Evolutionary conservation across 306 rosid species (phyloP).

Genomic region (Carpinus fangiana): DNA sequence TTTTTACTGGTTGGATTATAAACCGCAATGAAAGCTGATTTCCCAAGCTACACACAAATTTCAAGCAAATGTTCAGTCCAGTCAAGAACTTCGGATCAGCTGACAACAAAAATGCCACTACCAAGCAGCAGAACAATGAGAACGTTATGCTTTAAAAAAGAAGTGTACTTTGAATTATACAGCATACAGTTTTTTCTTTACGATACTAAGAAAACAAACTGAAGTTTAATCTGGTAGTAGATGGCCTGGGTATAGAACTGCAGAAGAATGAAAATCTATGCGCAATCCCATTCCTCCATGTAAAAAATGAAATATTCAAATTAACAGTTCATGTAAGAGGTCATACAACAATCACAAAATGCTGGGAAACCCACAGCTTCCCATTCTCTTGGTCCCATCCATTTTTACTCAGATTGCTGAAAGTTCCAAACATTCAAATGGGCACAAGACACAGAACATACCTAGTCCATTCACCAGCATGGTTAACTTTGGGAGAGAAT

Average conservation of each 20-base stretch:
- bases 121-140: too few species aligned
- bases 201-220: background rate
- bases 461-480: slow-evolving; percentile 32
- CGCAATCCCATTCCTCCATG: slow-evolving; percentile 6
- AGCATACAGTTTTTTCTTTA: background rate
- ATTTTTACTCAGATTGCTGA: slow-evolving; percentile 17
- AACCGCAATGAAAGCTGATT: background rate
- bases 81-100: background rate
- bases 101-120: background rate
- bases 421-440: slow-evolving; percentile 26
- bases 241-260: background rate
- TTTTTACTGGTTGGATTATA: background rate
- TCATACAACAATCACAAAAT: slow-evolving; percentile 14
- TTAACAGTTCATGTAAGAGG: slow-evolving; percentile 10
- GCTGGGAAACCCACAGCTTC: slow-evolving; percentile 26
- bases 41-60: background rate
- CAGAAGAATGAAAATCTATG: background rate
- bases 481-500: slow-evolving; percentile 28
- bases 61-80: background rate
- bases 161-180: background rate
- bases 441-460: slow-evolving; percentile 22
- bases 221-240: background rate
- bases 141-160: background rate
- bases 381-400: slow-evolving; percentile 25
- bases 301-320: slow-evolving; percentile 10